phyloP scores from a whole-genome alignment of 176 grass and related monocot genomes.

The Ampelocalamus luodianensis region DNA sequence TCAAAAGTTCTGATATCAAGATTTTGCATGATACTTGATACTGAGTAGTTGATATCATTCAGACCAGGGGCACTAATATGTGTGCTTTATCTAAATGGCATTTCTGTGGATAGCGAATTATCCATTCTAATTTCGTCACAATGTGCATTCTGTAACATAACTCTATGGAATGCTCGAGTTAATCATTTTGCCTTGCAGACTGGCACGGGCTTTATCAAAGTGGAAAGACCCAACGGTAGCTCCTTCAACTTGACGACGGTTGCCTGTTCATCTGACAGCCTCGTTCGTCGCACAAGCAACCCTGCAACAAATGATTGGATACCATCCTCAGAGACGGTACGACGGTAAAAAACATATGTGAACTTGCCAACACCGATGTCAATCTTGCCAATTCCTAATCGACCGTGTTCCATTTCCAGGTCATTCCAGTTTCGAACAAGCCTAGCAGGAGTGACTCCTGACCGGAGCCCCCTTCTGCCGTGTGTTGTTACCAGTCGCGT shows the following conservation, averaged over 20 bases:
- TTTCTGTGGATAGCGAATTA: not conserved
- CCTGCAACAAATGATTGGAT: slow-evolving; percentile 92
- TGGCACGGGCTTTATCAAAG: slow-evolving; percentile 79
- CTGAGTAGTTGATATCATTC: not conserved
- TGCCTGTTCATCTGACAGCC: slow-evolving; percentile 40
- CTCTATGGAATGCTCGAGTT: not conserved
- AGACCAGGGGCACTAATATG: not conserved
- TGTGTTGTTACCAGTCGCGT: not conserved
- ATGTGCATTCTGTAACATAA: not conserved
- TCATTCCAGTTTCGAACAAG: slow-evolving; percentile 73
- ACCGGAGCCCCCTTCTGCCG: not conserved
- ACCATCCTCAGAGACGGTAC: slow-evolving; percentile 71
- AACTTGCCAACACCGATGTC: not conserved
- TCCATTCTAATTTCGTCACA: not conserved
- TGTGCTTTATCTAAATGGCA: not conserved
- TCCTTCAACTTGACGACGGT: slow-evolving; percentile 28
- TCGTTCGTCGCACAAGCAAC: slow-evolving; percentile 58
- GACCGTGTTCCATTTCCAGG: slow-evolving; percentile 40
- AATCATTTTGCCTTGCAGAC: slow-evolving; percentile 52
- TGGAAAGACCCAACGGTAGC: slow-evolving; percentile 54
- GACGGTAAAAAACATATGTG: not conserved
- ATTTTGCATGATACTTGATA: slow-evolving; percentile 15
- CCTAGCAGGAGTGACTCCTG: slow-evolving; percentile 76
- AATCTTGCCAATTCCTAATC: not conserved
- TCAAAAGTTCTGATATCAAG: not conserved